Percentiles rank a stretch among this genome's conserved stretches.
Evolutionary conservation across 2,329 filamentous ascomycete genomes (phyloP).

Genomic region (Fusarium oxysporum): DNA sequence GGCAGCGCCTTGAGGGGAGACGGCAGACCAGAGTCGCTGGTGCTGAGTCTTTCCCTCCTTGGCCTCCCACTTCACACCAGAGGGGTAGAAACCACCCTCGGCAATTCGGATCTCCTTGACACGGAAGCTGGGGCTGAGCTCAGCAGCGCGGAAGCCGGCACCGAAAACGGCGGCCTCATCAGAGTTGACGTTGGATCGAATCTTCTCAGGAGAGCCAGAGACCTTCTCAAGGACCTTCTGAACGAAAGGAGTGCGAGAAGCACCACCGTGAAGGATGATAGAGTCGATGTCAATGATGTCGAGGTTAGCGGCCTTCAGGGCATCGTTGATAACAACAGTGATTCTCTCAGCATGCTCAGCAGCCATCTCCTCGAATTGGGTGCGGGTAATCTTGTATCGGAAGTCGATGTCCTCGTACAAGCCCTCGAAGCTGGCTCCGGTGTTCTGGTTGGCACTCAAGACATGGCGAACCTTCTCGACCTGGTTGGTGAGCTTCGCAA

Average conservation of each 20-base stretch:
- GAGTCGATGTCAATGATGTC: constrained; percentile 83
- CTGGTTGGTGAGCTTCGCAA: constrained; percentile 93
- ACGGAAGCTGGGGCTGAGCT: constrained; percentile 92
- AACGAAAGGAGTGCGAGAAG: constrained; percentile 91
- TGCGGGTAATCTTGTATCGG: constrained; percentile 85
- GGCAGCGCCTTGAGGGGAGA: constrained; percentile 78
- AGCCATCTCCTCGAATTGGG: constrained; percentile 84
- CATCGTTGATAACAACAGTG: constrained; percentile 74
- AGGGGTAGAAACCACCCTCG: constrained; percentile 80
- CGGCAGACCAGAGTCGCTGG: constrained; percentile 85
- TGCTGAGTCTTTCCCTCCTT: constrained; percentile 77
- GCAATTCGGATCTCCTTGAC: constrained; percentile 93
- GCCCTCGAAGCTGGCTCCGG: constrained; percentile 83
- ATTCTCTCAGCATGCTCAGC: constrained; percentile 76
- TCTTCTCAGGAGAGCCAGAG: constrained; percentile 78
- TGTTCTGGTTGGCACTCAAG: constrained; percentile 91
- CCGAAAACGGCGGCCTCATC: constrained; percentile 97
- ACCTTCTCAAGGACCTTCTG: constrained; percentile 87
- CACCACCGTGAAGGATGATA: constrained; percentile 92
- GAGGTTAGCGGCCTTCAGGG: constrained; percentile 79
- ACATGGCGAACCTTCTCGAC: constrained; percentile 88
- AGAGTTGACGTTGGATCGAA: constrained; percentile 94
- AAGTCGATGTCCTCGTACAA: constrained; percentile 94
- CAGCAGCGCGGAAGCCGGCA: constrained; percentile 92
- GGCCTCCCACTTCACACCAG: constrained; percentile 79